Percentiles rank a stretch among this genome's conserved stretches.
Conservation (phyloP, 73 alveolate genomes). For the Paramecium sexaurelia region DNA sequence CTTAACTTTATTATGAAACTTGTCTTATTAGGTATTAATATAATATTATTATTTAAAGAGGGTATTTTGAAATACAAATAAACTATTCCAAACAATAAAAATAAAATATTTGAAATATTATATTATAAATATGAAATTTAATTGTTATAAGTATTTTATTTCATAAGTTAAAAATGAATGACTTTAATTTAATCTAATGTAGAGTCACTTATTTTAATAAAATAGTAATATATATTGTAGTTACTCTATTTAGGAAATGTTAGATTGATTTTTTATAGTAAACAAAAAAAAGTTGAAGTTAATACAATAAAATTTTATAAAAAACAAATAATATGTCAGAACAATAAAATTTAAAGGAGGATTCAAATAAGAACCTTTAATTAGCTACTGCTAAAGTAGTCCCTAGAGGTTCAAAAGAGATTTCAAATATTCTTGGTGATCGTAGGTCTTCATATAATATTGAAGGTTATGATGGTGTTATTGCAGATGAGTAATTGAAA, state of each 20-base stretch:
- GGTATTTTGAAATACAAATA: not conserved
- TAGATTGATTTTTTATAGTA: not conserved
- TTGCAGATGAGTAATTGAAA: not conserved
- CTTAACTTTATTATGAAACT: not conserved
- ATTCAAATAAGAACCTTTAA: not conserved
- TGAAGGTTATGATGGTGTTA: not conserved
- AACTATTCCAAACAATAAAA: not conserved
- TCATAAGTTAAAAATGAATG: not conserved
- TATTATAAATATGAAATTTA: not conserved
- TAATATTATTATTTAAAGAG: not conserved
- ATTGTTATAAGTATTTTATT: not conserved
- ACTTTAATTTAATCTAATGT: too few species aligned
- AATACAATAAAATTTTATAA: not conserved
- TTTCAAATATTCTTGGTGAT: not conserved
- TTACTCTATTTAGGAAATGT: not conserved
- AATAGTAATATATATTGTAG: too few species aligned
- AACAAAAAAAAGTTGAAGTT: not conserved
- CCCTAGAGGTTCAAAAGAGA: not conserved
- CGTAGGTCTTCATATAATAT: constrained; percentile 35
- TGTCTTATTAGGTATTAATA: not conserved
- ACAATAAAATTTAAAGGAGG: not conserved
- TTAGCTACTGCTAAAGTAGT: not conserved
- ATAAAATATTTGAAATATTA: not conserved
- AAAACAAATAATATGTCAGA: not conserved
- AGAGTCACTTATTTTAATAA: too few species aligned